Evolutionary conservation across 305 asterid species (phyloP), one percentile per base, ranked within the genome.

Genomic region (Caryopteris hybrid): DNA sequence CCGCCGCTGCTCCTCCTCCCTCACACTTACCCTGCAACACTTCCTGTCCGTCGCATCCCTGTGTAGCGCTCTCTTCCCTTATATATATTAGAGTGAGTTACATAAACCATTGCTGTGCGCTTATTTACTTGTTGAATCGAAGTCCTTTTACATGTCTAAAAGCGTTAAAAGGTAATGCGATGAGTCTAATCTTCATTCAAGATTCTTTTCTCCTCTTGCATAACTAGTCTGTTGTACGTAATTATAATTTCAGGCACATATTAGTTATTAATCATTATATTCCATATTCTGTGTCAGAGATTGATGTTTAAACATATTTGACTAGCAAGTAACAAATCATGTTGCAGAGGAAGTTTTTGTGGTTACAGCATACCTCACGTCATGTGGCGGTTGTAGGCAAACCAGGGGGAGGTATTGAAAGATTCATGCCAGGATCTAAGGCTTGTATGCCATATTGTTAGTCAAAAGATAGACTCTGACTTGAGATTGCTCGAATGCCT

Each of bases 351-450:
- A 13, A 21, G 90, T 52, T 77, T 88, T 66, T 88, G 94, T 34
- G 97, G 95, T 13, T 88, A 88, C 82, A 93, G 95, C 85, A 90
- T 90, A 59, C 99, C 96, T n/a, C 0, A 11, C 20, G 17, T 46
- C 48, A 20, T 39, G 23, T 47, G 58, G 48, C 56, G 61, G 36
- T 50, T 76, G 69, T 72, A 88, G 97, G 92, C 48, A 88, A 82
- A 54, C 76, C 89, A 27, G 94, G 76, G 87, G 0, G 93, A 88
- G 76, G 97, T 86, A 51, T 63, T 86, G 67, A 83, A 81, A 70
- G 88, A 86, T 69, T 79, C 92, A 0, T 81, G 91, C 82, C 83
- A 88, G 74, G 89, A 86, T 57, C 80, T 86, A 54, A 88, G 77
- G 90, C 85, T 82, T 18, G 66, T 79, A 23, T 84, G 92, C 79